These are phyloP conservation scores for Pseudonitzschia multistriata DNA, from an alignment of 108 stramenopile genomes.

Conservation along the genomic window DNA sequence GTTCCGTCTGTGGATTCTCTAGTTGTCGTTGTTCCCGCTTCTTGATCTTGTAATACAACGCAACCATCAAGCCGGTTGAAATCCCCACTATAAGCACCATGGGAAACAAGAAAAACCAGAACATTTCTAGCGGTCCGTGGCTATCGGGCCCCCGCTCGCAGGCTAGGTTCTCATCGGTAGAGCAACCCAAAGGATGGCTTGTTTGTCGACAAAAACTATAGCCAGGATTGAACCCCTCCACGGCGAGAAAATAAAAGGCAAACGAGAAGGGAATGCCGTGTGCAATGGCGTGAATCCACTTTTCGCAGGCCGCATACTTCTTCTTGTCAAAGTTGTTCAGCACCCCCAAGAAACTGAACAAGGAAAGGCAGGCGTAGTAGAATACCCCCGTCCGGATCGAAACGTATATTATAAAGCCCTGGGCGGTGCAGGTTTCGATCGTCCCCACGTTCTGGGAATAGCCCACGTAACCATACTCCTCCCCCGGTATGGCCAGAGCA, in stretches of 20 bases:
- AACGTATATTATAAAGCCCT: slow-evolving; percentile 1
- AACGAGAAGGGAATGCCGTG: not conserved
- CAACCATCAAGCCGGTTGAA: not conserved
- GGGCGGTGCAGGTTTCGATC: slow-evolving; percentile 2
- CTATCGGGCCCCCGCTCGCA: slow-evolving; percentile 1
- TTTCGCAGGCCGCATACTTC: slow-evolving; percentile 12
- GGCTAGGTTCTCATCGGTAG: not conserved
- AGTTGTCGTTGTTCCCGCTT: not conserved
- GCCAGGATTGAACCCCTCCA: not conserved
- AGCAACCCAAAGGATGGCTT: not conserved
- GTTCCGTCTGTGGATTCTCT: not conserved
- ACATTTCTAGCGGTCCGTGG: not conserved
- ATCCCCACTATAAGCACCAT: not conserved
- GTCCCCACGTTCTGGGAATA: not conserved
- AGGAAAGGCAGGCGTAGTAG: slow-evolving; percentile 4
- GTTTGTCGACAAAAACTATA: not conserved
- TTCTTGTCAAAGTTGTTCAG: not conserved
- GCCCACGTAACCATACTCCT: not conserved
- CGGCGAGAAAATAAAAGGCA: not conserved
- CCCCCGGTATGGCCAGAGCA: slow-evolving; percentile 3
- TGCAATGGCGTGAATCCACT: slow-evolving; percentile 13
- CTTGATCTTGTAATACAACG: slow-evolving; percentile 3
- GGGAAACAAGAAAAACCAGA: not conserved
- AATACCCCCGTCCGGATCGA: not conserved
- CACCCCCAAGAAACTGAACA: not conserved